These are phyloP conservation scores for Cercophora sp. DNA, from an alignment of 495 filamentous ascomycete genomes.

Conservation along the genomic window DNA sequence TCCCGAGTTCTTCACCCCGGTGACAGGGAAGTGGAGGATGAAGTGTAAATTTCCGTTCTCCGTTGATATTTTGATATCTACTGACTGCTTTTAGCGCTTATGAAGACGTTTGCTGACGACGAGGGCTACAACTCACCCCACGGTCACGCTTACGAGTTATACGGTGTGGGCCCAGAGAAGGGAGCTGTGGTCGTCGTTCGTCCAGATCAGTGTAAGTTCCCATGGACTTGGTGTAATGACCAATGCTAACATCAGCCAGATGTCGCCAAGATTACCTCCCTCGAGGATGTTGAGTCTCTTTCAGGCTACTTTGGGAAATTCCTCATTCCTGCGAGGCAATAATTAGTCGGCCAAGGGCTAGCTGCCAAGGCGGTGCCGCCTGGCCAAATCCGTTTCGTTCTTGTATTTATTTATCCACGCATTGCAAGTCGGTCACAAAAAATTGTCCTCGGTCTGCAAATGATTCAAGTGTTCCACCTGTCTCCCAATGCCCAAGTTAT, in stretches of 20 bases:
- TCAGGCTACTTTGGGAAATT: slow-evolving; percentile 23
- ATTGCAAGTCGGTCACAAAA: too few species aligned
- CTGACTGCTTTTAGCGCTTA: slow-evolving; percentile 41
- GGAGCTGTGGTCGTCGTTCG: slow-evolving; percentile 60
- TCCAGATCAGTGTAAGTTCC: slow-evolving; percentile 62
- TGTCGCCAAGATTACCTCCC: slow-evolving; percentile 20
- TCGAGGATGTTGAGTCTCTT: slow-evolving; percentile 20
- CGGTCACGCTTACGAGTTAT: slow-evolving; percentile 59
- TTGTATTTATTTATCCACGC: too few species aligned
- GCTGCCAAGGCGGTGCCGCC: too few species aligned
- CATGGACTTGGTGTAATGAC: not conserved
- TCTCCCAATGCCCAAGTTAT: too few species aligned
- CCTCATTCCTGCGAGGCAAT: too few species aligned
- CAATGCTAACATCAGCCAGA: slow-evolving; percentile 14
- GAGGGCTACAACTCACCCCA: slow-evolving; percentile 63
- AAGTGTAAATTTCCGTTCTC: slow-evolving; percentile 54
- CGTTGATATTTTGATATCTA: too few species aligned
- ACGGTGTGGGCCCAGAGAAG: slow-evolving; percentile 50
- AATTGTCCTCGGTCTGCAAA: too few species aligned
- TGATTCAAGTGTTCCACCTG: too few species aligned
- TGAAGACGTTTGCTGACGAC: slow-evolving; percentile 65
- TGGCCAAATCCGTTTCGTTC: too few species aligned
- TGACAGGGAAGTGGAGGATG: slow-evolving; percentile 56
- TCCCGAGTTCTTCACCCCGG: slow-evolving; percentile 55
- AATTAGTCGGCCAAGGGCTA: too few species aligned